Evolutionary conservation across 176 grass and related monocot genomes (phyloP), one percentile per base, ranked within the genome.

Genomic region (Ensete ventricosum): DNA sequence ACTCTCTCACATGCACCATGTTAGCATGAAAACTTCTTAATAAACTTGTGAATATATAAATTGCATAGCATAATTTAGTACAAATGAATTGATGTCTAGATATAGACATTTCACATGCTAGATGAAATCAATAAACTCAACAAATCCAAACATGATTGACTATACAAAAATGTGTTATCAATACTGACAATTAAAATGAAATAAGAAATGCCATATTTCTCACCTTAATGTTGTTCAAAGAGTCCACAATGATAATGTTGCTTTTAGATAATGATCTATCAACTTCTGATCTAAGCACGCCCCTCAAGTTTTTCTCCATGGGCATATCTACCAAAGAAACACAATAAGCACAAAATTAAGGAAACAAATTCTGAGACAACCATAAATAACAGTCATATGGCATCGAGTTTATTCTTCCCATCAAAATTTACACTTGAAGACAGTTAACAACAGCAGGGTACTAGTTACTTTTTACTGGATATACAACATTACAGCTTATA

Each of bases 201-300:
- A 58, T 67, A 11, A n/a, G n/a, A 23, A 43, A 67, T 17, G 26
- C 34, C 8, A 13, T 69, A 8, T 71, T 73, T 72, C 62, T 85
- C 78, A 97, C 90, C 90, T 97, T 97, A 73, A 97, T 97, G 69
- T 93, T 97, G 48, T 97, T 97, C 74, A 97, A 71, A 48, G 94
- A 97, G 60, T 97, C 94, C 25, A 93, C 82, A 49, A 97, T 92
- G 23, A 93, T 78, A 76, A 97, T 93, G 86, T 22, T 88, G 71
- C 90, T 88, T 51, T 85, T 87, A 21, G 90, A 93, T 50, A 97
- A 69, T 9, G 88, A 97, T 69, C 90, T 89, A 83, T 97, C 94
- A 80, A 97, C 90, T 87, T 97, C 82, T 53, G 94, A 97, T 88
- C 94, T 97, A 21, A 97, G 82, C 77, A 91, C 84, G 16, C 93